Percentiles rank a stretch among this genome's conserved stretches.
phyloP scores from a whole-genome alignment of 306 rosid species.

The Quercus rubra region DNA sequence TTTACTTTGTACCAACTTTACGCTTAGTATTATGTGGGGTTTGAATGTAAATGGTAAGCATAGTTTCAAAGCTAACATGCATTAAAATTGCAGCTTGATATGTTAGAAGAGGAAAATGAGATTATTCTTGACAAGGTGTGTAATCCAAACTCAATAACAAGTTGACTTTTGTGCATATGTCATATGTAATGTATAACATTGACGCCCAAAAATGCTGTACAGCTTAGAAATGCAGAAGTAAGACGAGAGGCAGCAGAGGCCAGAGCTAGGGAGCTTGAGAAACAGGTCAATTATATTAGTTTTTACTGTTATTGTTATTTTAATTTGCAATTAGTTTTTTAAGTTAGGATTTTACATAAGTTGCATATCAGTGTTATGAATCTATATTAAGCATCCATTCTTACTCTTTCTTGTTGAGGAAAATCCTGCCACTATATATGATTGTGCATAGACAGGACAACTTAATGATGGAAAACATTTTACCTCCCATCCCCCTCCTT shows the following conservation, averaged over 20 bases:
- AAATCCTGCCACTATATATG: background rate
- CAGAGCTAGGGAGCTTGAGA: constrained; percentile 85
- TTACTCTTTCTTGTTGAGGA: background rate
- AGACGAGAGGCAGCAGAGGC: constrained; percentile 83
- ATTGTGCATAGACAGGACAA: background rate
- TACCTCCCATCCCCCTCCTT: background rate
- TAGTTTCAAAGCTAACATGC: constrained; percentile 29
- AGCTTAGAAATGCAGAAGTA: constrained; percentile 84
- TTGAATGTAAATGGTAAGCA: constrained; percentile 1
- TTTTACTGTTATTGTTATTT: background rate
- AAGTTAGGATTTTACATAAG: background rate
- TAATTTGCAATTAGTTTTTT: background rate
- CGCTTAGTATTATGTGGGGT: constrained; percentile 14
- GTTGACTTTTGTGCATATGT: background rate
- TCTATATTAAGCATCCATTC: background rate
- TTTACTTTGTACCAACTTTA: constrained; percentile 17
- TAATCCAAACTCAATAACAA: constrained; percentile 9
- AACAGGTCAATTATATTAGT: constrained; percentile 56
- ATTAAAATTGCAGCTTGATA: constrained; percentile 78
- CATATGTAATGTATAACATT: constrained; percentile 23
- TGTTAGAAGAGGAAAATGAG: constrained; percentile 87
- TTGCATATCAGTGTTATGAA: background rate
- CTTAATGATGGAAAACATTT: background rate
- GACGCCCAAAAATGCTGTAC: constrained; percentile 32
- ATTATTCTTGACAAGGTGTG: constrained; percentile 63